Conservation (phyloP, 495 filamentous ascomycete species). For the Xylaria flabelliformis region DNA sequence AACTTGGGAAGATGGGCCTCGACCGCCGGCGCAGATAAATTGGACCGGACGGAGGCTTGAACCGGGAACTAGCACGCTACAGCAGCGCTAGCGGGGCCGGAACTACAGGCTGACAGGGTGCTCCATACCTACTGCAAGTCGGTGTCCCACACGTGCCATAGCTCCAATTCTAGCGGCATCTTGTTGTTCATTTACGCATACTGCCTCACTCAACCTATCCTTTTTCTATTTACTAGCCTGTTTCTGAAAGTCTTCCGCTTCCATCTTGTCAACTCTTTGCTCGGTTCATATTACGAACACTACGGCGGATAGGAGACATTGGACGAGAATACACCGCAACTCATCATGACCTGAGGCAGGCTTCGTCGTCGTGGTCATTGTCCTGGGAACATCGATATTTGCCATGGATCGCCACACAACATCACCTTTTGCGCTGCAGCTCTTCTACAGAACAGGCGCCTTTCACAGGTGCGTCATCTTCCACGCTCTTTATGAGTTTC, state of each 20-base stretch:
- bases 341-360: conserved; percentile 19
- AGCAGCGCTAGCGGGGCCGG: conserved; percentile 11
- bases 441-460: conserved; percentile 79
- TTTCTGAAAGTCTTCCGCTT: background rate
- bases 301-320: background rate
- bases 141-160: conserved; percentile 1
- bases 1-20: background rate
- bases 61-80: background rate
- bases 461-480: conserved; percentile 66
- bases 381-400: background rate
- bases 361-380: background rate
- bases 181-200: background rate
- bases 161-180: background rate
- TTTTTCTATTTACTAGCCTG: background rate
- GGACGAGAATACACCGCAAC: background rate
- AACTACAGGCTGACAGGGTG: background rate
- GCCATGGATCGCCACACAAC: conserved; percentile 69
- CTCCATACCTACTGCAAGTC: background rate
- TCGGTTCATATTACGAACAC: background rate
- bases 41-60: conserved; percentile 9
- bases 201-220: background rate
- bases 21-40: background rate
- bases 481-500: background rate
- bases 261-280: background rate
- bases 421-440: conserved; percentile 86